Evolutionary conservation across 306 rosid species (phyloP).

Genomic region (Lotus japonicus): DNA sequence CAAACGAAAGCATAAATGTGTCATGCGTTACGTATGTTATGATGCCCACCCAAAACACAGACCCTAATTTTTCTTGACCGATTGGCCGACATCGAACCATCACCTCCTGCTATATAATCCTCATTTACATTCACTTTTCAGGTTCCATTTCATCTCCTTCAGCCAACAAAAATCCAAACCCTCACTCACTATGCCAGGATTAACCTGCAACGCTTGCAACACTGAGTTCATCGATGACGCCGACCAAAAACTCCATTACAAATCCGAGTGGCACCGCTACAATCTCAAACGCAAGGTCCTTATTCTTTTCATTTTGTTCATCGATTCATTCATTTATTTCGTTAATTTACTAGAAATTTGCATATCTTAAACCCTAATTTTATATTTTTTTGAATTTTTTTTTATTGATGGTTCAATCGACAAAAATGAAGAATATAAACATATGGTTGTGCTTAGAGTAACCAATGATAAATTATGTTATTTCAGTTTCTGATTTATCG

Average conservation of each 20-base stretch:
- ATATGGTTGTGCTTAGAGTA: background rate
- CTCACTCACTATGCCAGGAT: conserved; percentile 43
- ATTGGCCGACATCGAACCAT: too few relatives aligned
- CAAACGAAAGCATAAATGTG: too few relatives aligned
- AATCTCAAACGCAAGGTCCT: conserved; percentile 98
- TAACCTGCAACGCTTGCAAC: conserved; percentile 93
- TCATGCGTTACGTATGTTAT: too few relatives aligned
- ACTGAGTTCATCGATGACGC: conserved; percentile 54
- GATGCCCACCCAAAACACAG: too few relatives aligned
- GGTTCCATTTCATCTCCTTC: too few relatives aligned
- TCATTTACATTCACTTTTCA: too few relatives aligned
- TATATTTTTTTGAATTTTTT: background rate
- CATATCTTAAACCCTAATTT: conserved; percentile 27
- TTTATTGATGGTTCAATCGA: background rate
- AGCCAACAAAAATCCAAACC: too few relatives aligned
- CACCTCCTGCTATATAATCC: too few relatives aligned
- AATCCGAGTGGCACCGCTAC: conserved; percentile 99
- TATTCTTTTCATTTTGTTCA: background rate
- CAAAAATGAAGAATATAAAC: background rate
- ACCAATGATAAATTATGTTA: background rate
- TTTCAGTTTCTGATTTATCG: background rate
- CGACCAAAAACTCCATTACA: conserved; percentile 82
- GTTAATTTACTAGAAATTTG: background rate
- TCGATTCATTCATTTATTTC: background rate
- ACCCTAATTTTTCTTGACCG: too few relatives aligned